phyloP scores from a whole-genome alignment of 352 stramenopile species.

The Pythium diclinum region DNA sequence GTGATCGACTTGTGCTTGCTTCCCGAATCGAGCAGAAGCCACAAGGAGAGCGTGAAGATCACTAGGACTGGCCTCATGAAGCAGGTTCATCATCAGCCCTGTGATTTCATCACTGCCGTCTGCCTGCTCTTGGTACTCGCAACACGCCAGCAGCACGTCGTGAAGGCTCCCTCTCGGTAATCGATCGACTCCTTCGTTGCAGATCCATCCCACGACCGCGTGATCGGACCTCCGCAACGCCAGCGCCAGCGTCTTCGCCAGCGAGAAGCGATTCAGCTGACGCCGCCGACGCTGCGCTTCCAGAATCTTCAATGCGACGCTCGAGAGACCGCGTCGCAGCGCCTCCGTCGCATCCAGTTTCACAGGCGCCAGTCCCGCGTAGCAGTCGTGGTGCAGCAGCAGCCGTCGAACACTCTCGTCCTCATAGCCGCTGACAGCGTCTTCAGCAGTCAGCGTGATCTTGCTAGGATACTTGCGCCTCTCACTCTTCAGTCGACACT shows the following conservation, averaged over 20 bases:
- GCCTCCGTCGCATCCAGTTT: conserved; percentile 13
- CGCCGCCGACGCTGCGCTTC: background rate
- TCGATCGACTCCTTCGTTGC: background rate
- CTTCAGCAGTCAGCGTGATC: background rate
- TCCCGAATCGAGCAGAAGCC: background rate
- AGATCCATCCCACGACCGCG: conserved; percentile 18
- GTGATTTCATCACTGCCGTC: background rate
- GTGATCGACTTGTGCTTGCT: background rate
- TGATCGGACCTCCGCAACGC: conserved; percentile 5
- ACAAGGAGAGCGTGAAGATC: background rate
- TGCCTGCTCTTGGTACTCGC: conserved; percentile 1
- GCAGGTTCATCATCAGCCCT: background rate
- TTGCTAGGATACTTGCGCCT: background rate
- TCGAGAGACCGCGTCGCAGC: background rate
- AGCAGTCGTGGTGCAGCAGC: conserved; percentile 1
- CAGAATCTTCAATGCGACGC: conserved; percentile 15
- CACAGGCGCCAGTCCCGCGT: background rate
- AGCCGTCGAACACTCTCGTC: conserved; percentile 11
- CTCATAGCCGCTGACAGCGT: conserved; percentile 9
- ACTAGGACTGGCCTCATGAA: background rate
- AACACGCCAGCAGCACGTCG: conserved; percentile 4
- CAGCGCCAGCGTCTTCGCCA: background rate
- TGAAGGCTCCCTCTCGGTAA: background rate
- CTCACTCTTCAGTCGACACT: conserved; percentile 1
- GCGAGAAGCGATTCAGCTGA: conserved; percentile 21